Evolutionary conservation across 495 filamentous ascomycete species (phyloP).

Genomic region (Xylaria intraflava): DNA sequence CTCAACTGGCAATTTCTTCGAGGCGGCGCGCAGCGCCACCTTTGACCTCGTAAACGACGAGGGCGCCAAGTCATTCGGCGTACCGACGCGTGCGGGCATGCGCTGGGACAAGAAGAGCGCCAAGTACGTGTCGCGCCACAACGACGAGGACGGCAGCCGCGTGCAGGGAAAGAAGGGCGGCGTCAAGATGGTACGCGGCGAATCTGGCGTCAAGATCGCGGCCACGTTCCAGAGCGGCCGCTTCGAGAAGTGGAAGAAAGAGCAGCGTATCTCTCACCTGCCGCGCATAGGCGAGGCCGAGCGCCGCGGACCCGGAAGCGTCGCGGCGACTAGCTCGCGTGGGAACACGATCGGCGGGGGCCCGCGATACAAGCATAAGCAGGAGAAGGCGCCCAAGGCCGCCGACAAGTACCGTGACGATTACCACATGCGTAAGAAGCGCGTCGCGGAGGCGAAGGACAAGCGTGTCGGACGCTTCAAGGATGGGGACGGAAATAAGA

Average conservation of each 20-base stretch:
- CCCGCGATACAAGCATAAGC: constrained; percentile 67
- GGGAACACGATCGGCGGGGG: constrained; percentile 30
- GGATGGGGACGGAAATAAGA: constrained; percentile 57
- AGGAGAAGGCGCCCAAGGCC: constrained; percentile 80
- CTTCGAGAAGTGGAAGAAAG: constrained; percentile 84
- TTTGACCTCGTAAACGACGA: constrained; percentile 91
- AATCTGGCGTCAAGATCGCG: constrained; percentile 92
- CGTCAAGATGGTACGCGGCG: constrained; percentile 75
- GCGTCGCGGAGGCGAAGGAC: constrained; percentile 78
- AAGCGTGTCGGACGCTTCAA: constrained; percentile 67
- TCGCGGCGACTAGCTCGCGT: constrained; percentile 21
- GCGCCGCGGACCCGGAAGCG: constrained; percentile 46
- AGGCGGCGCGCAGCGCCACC: constrained; percentile 70
- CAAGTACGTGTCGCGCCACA: constrained; percentile 84
- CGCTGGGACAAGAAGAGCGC: constrained; percentile 96
- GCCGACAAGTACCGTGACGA: constrained; percentile 87
- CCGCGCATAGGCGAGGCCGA: constrained; percentile 80
- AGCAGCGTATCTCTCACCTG: constrained; percentile 68
- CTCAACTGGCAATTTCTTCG: constrained; percentile 64
- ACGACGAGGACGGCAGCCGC: constrained; percentile 90
- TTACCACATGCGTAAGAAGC: constrained; percentile 85
- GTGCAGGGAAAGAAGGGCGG: constrained; percentile 64
- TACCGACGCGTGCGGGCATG: constrained; percentile 64
- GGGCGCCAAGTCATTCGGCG: constrained; percentile 64
- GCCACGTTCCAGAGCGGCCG: constrained; percentile 87